Conservation (phyloP, 805 yeast genomes). For the Starmerella lactis-condensi region DNA sequence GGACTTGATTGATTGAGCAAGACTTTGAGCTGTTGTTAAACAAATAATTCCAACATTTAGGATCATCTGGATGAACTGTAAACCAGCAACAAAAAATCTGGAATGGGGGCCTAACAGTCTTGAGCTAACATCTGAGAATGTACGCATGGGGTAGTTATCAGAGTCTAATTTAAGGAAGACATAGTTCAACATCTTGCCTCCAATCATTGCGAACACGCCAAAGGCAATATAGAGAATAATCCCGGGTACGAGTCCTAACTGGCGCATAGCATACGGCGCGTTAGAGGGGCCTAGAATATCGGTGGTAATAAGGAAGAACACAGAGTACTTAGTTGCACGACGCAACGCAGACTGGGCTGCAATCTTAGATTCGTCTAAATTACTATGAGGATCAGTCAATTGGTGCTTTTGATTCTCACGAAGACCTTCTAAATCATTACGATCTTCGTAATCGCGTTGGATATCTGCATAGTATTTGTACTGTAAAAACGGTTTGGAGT, state of each 20-base stretch:
- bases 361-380: constrained; percentile 12
- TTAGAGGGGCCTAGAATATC: constrained; percentile 32
- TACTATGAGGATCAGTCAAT: constrained; percentile 13
- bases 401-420: constrained; percentile 8
- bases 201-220: constrained; percentile 28
- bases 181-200: constrained; percentile 26
- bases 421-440: constrained; percentile 12
- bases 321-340: constrained; percentile 14
- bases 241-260: constrained; percentile 32
- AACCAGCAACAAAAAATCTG: constrained; percentile 22
- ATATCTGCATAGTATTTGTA: constrained; percentile 14
- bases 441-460: constrained; percentile 14
- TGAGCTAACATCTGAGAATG: constrained; percentile 28
- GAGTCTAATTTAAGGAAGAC: constrained; percentile 27
- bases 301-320: constrained; percentile 32
- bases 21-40: constrained; percentile 28
- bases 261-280: constrained; percentile 30
- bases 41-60: constrained; percentile 29
- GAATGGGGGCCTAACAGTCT: constrained; percentile 25
- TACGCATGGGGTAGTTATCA: constrained; percentile 27
- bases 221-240: constrained; percentile 26
- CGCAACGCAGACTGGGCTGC: constrained; percentile 14
- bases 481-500: constrained; percentile 11
- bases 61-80: constrained; percentile 29
- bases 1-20: constrained; percentile 23